Evolutionary conservation across 73 alveolate species (phyloP).

Genomic region (Diophrys sp.): DNA sequence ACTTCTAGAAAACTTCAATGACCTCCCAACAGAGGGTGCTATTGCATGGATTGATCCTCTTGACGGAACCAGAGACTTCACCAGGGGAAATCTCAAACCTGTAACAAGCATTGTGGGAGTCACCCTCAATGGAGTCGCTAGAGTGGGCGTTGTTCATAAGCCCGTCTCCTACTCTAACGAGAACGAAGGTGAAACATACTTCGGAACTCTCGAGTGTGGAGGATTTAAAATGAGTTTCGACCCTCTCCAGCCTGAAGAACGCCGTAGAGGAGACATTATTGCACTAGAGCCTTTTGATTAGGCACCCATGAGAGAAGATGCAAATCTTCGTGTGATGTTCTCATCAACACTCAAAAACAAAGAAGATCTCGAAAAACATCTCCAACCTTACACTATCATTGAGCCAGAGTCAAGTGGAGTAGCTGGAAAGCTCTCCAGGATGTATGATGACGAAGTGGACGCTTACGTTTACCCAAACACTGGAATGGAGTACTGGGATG

Average conservation of each 20-base stretch:
- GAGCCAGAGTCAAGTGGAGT: slow-evolving; percentile 35
- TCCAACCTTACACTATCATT: slow-evolving; percentile 18
- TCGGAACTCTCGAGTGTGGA: slow-evolving; percentile 65
- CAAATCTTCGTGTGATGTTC: slow-evolving; percentile 5
- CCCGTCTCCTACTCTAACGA: slow-evolving; percentile 39
- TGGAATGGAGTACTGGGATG: slow-evolving; percentile 48
- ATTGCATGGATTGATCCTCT: slow-evolving; percentile 90
- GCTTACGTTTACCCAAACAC: slow-evolving; percentile 33
- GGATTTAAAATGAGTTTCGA: slow-evolving; percentile 34
- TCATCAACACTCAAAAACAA: slow-evolving; percentile 24
- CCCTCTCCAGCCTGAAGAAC: slow-evolving; percentile 1
- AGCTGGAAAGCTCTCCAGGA: slow-evolving; percentile 31
- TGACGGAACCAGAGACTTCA: slow-evolving; percentile 88
- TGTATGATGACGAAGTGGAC: slow-evolving; percentile 27
- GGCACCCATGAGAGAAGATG: slow-evolving; percentile 7
- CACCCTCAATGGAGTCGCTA: slow-evolving; percentile 31
- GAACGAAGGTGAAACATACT: slow-evolving; percentile 34
- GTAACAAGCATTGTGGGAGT: slow-evolving; percentile 81
- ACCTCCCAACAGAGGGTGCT: slow-evolving; percentile 47
- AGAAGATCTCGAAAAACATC: slow-evolving; percentile 9
- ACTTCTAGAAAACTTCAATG: neutral
- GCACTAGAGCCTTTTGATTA: slow-evolving; percentile 14
- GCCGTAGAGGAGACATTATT: neutral
- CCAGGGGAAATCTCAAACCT: slow-evolving; percentile 65
- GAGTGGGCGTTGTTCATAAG: slow-evolving; percentile 51